These are phyloP conservation scores for Ganoderma leucocontextum DNA, from an alignment of 1,284 basidiomycete genomes.

Conservation along the genomic window DNA sequence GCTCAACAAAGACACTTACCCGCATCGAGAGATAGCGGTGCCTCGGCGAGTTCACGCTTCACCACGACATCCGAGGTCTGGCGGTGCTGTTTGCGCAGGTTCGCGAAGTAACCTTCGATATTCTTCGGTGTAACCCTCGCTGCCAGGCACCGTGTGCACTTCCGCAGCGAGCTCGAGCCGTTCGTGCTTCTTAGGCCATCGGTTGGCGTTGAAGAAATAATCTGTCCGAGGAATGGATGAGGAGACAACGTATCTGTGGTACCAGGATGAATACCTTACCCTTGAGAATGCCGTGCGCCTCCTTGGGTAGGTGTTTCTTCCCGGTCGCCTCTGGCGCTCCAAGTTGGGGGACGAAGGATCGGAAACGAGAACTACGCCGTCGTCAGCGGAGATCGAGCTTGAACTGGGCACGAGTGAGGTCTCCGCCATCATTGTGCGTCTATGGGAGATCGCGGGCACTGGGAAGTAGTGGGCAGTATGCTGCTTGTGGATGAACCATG, in stretches of 20 bases:
- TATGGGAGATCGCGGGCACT: neutral
- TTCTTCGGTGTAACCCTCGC: neutral
- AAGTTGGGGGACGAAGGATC: neutral
- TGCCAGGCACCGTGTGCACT: neutral
- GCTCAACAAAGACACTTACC: neutral
- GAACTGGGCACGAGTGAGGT: neutral
- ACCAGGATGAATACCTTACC: neutral
- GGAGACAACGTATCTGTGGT: neutral
- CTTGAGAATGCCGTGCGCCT: neutral
- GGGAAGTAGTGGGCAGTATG: too few species aligned
- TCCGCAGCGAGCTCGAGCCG: neutral
- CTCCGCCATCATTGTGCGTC: neutral
- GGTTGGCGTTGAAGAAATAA: neutral
- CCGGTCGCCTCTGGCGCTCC: neutral
- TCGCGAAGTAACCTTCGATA: neutral
- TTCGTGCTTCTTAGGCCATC: neutral
- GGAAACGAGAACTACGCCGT: neutral
- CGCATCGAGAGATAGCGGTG: neutral
- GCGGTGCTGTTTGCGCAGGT: neutral
- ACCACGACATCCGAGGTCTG: neutral
- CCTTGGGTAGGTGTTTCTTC: neutral
- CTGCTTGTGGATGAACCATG: neutral
- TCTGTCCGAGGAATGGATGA: neutral
- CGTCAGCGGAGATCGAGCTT: neutral
- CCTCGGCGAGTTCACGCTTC: slow-evolving; percentile 5